A percentile compares a stretch with the other conserved stretches of the same genome.
phyloP scores from a whole-genome alignment of 2,329 filamentous ascomycete genomes.

The Claviceps purpurea region DNA sequence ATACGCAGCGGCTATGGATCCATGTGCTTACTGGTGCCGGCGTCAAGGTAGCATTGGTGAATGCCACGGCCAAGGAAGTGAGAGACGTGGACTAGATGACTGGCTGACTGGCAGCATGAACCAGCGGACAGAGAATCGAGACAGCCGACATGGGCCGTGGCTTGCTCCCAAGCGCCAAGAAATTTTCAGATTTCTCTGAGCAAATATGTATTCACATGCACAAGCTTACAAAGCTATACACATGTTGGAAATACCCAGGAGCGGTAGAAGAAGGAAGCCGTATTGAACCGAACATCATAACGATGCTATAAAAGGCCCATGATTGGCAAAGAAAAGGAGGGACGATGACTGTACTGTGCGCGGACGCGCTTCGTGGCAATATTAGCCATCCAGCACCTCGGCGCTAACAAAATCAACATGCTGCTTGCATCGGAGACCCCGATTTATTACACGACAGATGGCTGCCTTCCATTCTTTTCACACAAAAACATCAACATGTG shows the following conservation, averaged over 20 bases:
- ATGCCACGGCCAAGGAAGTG: conserved; percentile 43
- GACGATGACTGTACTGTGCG: neutral
- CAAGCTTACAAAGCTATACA: no score
- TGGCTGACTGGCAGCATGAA: neutral
- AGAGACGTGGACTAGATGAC: conserved; percentile 22
- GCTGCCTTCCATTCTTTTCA: neutral
- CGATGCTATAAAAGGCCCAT: no score
- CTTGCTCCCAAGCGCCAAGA: neutral
- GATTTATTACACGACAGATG: neutral
- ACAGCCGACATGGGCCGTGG: neutral
- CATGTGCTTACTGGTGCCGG: conserved; percentile 81
- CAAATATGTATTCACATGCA: neutral
- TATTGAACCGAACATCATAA: no score
- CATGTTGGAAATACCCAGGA: no score
- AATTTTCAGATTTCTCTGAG: neutral
- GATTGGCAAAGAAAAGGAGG: no score
- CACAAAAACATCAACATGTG: neutral
- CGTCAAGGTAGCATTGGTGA: conserved; percentile 70
- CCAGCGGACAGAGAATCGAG: neutral
- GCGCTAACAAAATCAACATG: neutral
- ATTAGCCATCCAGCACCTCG: neutral
- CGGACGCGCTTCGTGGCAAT: neutral
- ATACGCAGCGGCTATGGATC: conserved; percentile 94
- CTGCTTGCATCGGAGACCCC: neutral
- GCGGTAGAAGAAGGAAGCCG: no score